phyloP scores from a whole-genome alignment of 169 alveolate species.

The Eimeria praecox region DNA sequence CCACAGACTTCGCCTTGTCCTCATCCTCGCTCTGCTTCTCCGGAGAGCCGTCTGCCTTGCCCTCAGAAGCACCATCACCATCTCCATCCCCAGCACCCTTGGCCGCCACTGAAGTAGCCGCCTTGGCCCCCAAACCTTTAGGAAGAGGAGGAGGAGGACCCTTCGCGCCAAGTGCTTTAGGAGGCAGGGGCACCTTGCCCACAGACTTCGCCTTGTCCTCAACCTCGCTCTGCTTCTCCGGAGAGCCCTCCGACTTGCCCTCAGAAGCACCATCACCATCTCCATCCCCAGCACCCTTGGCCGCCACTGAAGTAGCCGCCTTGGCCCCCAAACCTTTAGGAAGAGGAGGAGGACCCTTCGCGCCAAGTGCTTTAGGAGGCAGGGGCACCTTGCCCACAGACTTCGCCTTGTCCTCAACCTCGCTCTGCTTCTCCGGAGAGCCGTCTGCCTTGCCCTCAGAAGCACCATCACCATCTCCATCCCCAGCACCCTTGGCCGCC shows the following conservation, averaged over 20 bases:
- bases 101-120: not conserved
- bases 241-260: not conserved
- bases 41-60: not conserved
- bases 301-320: not conserved
- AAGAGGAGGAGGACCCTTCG: too few relatives aligned
- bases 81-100: not conserved
- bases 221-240: not conserved
- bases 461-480: not conserved
- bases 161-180: not conserved
- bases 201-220: not conserved
- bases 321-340: not conserved
- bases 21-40: not conserved
- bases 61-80: not conserved
- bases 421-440: too few relatives aligned
- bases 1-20: conserved; percentile 1
- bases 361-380: too few relatives aligned
- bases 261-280: not conserved
- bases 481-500: not conserved
- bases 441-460: not conserved
- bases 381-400: too few relatives aligned
- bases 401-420: too few relatives aligned
- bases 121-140: not conserved
- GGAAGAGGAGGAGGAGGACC: not conserved
- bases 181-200: conserved; percentile 17
- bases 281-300: not conserved